These are phyloP conservation scores for Guadua angustifolia DNA, from an alignment of 176 grass and related monocot genomes.

Conservation along the genomic window DNA sequence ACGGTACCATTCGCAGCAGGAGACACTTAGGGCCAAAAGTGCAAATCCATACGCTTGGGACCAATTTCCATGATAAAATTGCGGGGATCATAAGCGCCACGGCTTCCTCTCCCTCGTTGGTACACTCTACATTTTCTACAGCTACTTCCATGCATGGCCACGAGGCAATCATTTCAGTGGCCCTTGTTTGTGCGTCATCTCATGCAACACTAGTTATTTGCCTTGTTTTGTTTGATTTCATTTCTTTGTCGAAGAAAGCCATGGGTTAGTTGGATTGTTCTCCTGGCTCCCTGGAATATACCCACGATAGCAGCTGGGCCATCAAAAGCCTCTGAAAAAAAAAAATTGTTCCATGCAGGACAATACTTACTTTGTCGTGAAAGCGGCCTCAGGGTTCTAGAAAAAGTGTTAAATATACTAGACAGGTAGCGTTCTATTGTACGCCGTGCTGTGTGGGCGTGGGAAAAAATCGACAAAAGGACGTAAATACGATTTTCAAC, in stretches of 20 bases:
- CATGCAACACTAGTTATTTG: background rate
- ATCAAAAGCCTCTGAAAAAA: slow-evolving; percentile 15
- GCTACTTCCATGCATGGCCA: too few relatives aligned
- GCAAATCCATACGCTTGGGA: too few relatives aligned
- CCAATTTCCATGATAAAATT: too few relatives aligned
- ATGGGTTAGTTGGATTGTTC: background rate
- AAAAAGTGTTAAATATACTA: background rate
- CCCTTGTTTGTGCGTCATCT: background rate
- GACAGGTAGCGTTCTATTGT: too few relatives aligned
- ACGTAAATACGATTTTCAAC: too few relatives aligned
- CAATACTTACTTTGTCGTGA: background rate
- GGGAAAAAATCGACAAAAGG: too few relatives aligned
- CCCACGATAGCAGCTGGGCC: background rate
- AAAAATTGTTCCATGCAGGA: background rate
- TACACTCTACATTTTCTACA: too few relatives aligned
- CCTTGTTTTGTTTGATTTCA: background rate
- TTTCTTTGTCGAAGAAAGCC: slow-evolving; percentile 5
- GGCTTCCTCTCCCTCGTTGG: too few relatives aligned
- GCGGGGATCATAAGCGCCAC: too few relatives aligned
- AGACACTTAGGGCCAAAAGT: too few relatives aligned
- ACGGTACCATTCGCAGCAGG: too few relatives aligned
- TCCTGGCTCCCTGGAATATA: slow-evolving; percentile 34
- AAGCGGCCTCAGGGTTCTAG: background rate
- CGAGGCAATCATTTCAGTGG: background rate
- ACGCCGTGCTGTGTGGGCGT: too few relatives aligned